phyloP scores from a whole-genome alignment of 768 basidiomycete genomes.

The Leucogyrophana mollusca region DNA sequence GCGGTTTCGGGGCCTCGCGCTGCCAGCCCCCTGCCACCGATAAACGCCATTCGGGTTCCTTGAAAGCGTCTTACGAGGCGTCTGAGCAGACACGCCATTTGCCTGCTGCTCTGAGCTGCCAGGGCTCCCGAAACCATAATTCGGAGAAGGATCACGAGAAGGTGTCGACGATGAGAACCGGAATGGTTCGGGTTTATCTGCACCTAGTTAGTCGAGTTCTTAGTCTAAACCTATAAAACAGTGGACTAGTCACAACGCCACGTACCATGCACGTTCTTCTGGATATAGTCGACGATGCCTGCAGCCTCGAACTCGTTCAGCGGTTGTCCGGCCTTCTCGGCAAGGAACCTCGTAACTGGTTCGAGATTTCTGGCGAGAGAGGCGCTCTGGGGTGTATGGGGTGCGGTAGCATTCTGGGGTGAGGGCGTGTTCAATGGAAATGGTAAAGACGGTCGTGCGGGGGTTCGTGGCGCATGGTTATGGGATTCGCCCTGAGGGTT shows the following conservation, averaged over 20 bases:
- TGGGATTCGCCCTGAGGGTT: too few species aligned
- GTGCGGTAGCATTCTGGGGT: background rate
- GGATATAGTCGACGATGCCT: constrained; percentile 53
- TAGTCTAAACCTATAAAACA: constrained; percentile 11
- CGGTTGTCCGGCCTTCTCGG: constrained; percentile 43
- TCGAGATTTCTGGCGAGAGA: constrained; percentile 45
- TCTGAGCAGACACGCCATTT: constrained; percentile 15
- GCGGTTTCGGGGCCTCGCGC: constrained; percentile 66
- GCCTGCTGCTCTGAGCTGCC: background rate
- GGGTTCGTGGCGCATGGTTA: constrained; percentile 10
- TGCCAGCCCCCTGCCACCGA: constrained; percentile 75
- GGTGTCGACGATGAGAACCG: constrained; percentile 52
- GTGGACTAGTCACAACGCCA: background rate
- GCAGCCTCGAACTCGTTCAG: constrained; percentile 53
- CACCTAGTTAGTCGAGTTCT: constrained; percentile 13
- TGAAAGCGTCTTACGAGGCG: constrained; percentile 53
- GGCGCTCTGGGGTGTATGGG: constrained; percentile 6
- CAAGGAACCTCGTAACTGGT: constrained; percentile 47
- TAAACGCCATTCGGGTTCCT: constrained; percentile 77
- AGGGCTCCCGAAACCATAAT: constrained; percentile 8
- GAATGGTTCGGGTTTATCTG: constrained; percentile 53
- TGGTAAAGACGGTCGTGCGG: constrained; percentile 10
- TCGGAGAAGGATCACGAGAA: constrained; percentile 29
- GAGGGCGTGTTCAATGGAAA: constrained; percentile 16
- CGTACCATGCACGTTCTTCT: constrained; percentile 50